phyloP scores from a whole-genome alignment of 257 asterid species.

The Galeopsis tetrahit region DNA sequence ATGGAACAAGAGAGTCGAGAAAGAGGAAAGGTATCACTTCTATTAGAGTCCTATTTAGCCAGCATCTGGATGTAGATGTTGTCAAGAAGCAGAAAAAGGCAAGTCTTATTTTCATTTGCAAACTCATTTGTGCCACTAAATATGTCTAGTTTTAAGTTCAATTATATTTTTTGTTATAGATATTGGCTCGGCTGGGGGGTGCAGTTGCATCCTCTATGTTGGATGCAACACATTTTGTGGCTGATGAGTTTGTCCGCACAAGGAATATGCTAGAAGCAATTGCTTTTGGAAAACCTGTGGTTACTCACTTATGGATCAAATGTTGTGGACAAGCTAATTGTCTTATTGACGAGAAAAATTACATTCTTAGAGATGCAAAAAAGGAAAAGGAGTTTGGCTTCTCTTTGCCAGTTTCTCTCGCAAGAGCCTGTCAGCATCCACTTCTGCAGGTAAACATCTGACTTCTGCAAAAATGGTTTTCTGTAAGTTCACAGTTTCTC shows the following conservation, averaged over 20 bases:
- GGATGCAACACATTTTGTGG: slow-evolving; percentile 92
- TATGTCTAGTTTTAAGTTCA: slow-evolving; percentile 6
- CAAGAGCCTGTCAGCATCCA: slow-evolving; percentile 76
- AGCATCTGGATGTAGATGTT: slow-evolving; percentile 78
- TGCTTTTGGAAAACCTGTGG: slow-evolving; percentile 91
- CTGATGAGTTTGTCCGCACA: slow-evolving; percentile 92
- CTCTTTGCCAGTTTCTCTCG: slow-evolving; percentile 78
- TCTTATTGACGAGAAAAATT: slow-evolving; percentile 78
- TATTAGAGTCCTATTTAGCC: slow-evolving; percentile 87
- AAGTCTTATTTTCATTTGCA: slow-evolving; percentile 19
- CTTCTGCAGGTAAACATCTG: slow-evolving; percentile 67
- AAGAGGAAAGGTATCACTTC: slow-evolving; percentile 74
- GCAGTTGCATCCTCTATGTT: slow-evolving; percentile 66
- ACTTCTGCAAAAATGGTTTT: slow-evolving; percentile 26
- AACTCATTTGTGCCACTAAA: slow-evolving; percentile 28
- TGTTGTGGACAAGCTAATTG: slow-evolving; percentile 86
- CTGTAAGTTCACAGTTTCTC: slow-evolving; percentile 28
- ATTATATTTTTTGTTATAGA: slow-evolving; percentile 42
- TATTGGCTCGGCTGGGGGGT: slow-evolving; percentile 81
- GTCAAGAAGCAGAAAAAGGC: slow-evolving; percentile 87
- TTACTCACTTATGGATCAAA: slow-evolving; percentile 87
- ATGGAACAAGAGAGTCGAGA: slow-evolving; percentile 56
- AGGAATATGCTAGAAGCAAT: slow-evolving; percentile 95
- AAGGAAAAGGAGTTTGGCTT: slow-evolving; percentile 91
- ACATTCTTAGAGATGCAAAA: slow-evolving; percentile 78